Percentiles rank a stretch among this genome's conserved stretches.
Conservation (phyloP, 805 yeast genomes). For the Myxozyma geophila region DNA sequence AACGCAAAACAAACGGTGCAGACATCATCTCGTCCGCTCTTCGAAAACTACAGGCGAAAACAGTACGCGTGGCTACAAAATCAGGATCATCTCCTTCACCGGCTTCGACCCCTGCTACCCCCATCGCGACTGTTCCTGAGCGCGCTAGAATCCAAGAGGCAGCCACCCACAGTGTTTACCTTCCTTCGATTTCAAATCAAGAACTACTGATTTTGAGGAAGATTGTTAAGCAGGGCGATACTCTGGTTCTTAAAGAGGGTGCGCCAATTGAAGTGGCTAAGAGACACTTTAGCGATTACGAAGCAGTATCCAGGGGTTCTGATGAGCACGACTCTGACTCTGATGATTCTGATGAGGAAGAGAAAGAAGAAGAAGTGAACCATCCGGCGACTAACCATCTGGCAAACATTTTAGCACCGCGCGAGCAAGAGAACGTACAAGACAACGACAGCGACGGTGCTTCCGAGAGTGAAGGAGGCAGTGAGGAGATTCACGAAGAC, state of each 20-base stretch:
- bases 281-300: neutral
- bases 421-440: no score
- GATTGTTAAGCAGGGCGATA: neutral
- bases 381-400: neutral
- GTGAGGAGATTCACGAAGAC: neutral
- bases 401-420: neutral
- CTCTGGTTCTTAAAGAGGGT: neutral
- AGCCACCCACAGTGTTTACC: conserved; percentile 1
- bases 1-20: neutral
- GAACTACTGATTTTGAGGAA: neutral
- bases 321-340: neutral
- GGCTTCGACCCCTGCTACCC: neutral
- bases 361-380: neutral
- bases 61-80: neutral
- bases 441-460: no score
- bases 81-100: neutral
- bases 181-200: neutral
- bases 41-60: neutral
- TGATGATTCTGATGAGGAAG: neutral
- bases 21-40: neutral
- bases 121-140: neutral
- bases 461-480: neutral
- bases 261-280: neutral
- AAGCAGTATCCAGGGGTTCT: no score
- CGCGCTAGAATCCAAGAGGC: conserved; percentile 10